Base-by-base conservation (phyloP, 2,329 filamentous ascomycete species). In the Aureobasidium lini region DNA sequence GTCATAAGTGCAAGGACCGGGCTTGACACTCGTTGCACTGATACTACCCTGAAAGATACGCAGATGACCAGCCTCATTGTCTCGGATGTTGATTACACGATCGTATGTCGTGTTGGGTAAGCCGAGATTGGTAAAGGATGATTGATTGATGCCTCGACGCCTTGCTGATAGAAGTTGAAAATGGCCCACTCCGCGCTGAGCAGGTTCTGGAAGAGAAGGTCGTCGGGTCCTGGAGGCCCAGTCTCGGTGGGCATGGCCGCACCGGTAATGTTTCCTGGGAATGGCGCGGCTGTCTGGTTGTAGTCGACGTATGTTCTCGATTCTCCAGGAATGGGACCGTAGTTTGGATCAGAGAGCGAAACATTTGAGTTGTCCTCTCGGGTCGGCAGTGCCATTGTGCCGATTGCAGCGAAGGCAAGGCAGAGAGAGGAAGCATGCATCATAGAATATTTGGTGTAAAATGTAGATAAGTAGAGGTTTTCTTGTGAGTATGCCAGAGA, bases 61-160 rank as follows among this genome's bases (percentile, higher is more conserved):
- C 15, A 77, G 64, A 61, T 78, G 75, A 3, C 76, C 75, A 16
- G 75, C 75, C 65, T 78, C 76, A 44, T 77, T 78, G 62, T 78
- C 72, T 6, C 75, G 71, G 56, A 78, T 78, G 61, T 77, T 70
- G 60, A 63, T 61, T 42, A 75, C 67, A 5, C 72, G 69, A 16
- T 70, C 66, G 59, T 75, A 75, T 32, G 76, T 78, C 4, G 64
- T 73, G 48, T 76, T 73, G 6, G 73, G 72, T 31, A 73, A 65
- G 6, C 72, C 72, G 10, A 70, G 50, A 1, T 64, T 60, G 0
- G 67, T 70, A 62, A 78, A 77, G 9, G 65, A 61, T 1, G 67
- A 63, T 13, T 59, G 47, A 42, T 73, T 75, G 68, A 77, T 1
- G 61, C 60, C 57, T 77, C 74, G 0, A 77, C 72, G 8, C 66